Base-by-base conservation (phyloP, 805 yeast genomes). In the Ogataea zsoltii region DNA sequence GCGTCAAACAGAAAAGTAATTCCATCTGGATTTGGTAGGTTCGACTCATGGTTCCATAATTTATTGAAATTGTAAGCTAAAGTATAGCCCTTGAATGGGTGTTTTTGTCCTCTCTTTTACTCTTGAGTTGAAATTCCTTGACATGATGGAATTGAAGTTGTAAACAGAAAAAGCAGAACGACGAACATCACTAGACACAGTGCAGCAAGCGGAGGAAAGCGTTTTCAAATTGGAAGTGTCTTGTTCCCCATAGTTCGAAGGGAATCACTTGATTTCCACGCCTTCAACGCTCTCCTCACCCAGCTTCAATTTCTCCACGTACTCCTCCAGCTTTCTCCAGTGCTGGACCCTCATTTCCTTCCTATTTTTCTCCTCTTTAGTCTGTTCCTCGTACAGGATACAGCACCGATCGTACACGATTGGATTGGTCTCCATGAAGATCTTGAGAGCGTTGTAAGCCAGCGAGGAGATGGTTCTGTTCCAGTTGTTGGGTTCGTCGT, bases 391-490 rank as follows among this genome's bases (percentile, higher is more conserved):
- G 65, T 90, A 90, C 51, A 88, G 68, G 57, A 88, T 77, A n/a
- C 95, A 86, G 63, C 98, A 92, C 62, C 90, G 91, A 63, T 91
- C 97, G 67, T 88, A 94, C 19, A 92, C 73, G 7, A 84, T 83
- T 13, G 96, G 96, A 64, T 91, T 91, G 42, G 94, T 85, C 60
- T 92, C 97, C 82, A 91, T 81, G 61, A 94, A 91, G 45, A 88
- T 85, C 65, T 90, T 90, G 57, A 94, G 74, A 0, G 98, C 97
- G 46, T 86, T 87, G 69, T 81, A 90, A 2, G 96, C 95, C 74
- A 92, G 79, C 39, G 88, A 82, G 55, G 92, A 94, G 35, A 94
- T 91, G 31, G 96, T 89, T 58, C 94, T 79, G 66, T 94, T 94
- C 99, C 99, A 94, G 58, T 87, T 92, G 33, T 61, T 61, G 10